phyloP scores from a whole-genome alignment of 2,329 filamentous ascomycete genomes.

The Metarhizium robertsii region DNA sequence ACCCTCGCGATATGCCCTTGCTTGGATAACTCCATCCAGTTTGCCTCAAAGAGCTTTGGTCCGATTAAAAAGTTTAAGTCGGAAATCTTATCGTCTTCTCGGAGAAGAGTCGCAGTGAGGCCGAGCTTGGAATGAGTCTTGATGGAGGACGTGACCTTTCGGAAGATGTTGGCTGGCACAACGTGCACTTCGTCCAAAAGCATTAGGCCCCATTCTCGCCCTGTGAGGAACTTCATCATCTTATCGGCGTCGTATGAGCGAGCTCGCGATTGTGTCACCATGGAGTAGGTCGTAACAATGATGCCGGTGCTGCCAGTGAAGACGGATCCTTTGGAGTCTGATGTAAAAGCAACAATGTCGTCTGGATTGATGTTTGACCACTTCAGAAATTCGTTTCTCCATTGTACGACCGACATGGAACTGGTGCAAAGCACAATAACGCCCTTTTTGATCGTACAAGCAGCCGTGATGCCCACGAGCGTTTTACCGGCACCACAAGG shows the following conservation, averaged over 20 bases:
- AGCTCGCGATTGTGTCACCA: constrained; percentile 88
- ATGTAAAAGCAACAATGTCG: constrained; percentile 91
- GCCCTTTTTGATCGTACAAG: constrained; percentile 95
- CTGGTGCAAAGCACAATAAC: constrained; percentile 93
- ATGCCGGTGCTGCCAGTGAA: constrained; percentile 89
- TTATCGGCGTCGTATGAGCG: constrained; percentile 89
- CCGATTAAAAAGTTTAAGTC: constrained; percentile 97
- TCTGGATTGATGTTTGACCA: constrained; percentile 94
- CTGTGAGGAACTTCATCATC: constrained; percentile 91
- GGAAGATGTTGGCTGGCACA: constrained; percentile 91
- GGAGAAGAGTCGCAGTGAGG: constrained; percentile 82
- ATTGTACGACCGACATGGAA: constrained; percentile 96
- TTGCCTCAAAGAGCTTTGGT: constrained; percentile 94
- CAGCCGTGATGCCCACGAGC: constrained; percentile 93
- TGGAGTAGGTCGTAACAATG: constrained; percentile 95
- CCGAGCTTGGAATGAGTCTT: constrained; percentile 94
- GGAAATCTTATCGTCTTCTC: constrained; percentile 97
- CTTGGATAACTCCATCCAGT: constrained; percentile 98
- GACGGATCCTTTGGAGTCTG: constrained; percentile 70
- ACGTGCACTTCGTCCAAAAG: constrained; percentile 97
- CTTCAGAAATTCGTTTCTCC: constrained; percentile 92
- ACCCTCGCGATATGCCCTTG: constrained; percentile 96
- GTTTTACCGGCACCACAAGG: constrained; percentile 97
- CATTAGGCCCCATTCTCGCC: constrained; percentile 94
- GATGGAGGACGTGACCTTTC: constrained; percentile 85